Conservation (phyloP, 2,329 filamentous ascomycete genomes). For the Penicillium sp. region DNA sequence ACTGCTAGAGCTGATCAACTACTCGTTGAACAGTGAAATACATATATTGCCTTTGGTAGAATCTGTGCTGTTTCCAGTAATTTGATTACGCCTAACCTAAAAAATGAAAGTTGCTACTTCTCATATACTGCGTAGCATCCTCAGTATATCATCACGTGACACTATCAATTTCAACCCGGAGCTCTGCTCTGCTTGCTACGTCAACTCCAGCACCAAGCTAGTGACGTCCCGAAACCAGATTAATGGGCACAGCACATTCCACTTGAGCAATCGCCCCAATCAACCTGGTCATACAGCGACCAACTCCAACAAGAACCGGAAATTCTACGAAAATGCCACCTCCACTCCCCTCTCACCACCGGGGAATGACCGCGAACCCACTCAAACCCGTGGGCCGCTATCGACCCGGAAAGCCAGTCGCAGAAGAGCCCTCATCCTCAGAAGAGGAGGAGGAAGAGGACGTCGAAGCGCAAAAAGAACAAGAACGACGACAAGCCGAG, state of each 20-base stretch:
- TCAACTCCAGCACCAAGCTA: background rate
- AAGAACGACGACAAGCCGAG: conserved; percentile 40
- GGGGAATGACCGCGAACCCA: conserved; percentile 88
- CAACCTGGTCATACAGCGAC: background rate
- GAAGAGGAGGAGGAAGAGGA: conserved; percentile 53
- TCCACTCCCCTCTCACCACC: conserved; percentile 39
- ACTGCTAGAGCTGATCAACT: background rate
- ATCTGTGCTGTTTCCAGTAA: background rate
- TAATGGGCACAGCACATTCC: background rate
- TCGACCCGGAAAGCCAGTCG: conserved; percentile 70
- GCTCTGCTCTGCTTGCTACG: conserved; percentile 8
- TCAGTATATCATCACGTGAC: conserved; percentile 44
- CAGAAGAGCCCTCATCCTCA: conserved; percentile 45
- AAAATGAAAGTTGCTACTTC: background rate
- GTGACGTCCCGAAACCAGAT: background rate
- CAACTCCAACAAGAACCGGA: background rate
- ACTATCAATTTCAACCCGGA: conserved; percentile 47
- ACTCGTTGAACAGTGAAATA: background rate
- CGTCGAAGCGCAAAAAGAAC: conserved; percentile 54
- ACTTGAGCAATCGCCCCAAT: background rate
- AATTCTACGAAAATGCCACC: conserved; percentile 37
- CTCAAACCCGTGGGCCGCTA: conserved; percentile 68
- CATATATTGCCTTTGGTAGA: background rate
- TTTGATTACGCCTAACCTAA: background rate
- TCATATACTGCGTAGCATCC: background rate